Base-by-base conservation (phyloP, 306 rosid species). In the Potentilla sterilis region DNA sequence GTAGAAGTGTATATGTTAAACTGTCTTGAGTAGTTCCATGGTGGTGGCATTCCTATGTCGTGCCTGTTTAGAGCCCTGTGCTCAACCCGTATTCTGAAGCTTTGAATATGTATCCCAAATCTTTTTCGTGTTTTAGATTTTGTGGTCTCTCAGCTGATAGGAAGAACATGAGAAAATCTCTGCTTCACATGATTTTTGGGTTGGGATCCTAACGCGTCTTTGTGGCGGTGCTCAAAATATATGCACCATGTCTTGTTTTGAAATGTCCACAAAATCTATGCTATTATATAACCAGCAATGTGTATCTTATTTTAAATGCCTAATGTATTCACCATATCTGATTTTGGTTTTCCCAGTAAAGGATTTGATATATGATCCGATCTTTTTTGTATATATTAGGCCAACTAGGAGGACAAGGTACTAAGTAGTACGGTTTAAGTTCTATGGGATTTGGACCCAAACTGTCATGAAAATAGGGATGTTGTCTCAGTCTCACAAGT, bases 141-240 rank as follows among this genome's bases (percentile, higher is more conserved):
- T 11, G 19, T 59, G 40, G 38, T 11, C 68, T 32, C 34, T 55
- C 28, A 61, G 46, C 47, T 69, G 46, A 81, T 18, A 37, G 42
- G 21, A 32, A 38, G 80, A 81, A 70, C 77, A 81, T 76, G 84
- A 75, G 69, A 64, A 76, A 81, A 81, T 81, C 74, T 52, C 49
- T 5, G n/a, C 41, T 0, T 37, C 84, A 81, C 80, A 70, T 81
- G 72, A 64, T 61, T 54, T 70, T 41, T 62, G 66, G 74, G 63
- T 75, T 81, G 69, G 67, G 44, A 63, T 63, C 4, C 43, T 49
- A n/a, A 58, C 40, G 65, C 59, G 35, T 67, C 40, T 16, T 68
- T 75, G 46, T 69, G 67, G 42, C 73, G 66, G 83, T 70, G 80
- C 73, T 62, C 19, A 1, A 62, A 38, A 70, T 11, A 54, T 71